Evolutionary conservation across 2,329 filamentous ascomycete species (phyloP).

Genomic region (Neofusicoccum umdonicola): DNA sequence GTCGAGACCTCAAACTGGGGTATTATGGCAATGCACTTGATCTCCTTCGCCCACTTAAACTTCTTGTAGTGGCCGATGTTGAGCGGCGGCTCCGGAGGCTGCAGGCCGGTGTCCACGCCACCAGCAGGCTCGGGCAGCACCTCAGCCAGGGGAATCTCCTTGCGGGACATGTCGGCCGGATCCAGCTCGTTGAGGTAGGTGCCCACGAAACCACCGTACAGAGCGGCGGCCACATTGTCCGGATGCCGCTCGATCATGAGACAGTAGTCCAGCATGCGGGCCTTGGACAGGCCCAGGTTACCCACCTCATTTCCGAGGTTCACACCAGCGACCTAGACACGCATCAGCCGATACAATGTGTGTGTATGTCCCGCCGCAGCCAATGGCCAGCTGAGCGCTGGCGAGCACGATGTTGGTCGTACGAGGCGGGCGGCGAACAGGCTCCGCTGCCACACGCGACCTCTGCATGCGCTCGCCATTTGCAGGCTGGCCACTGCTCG

Average conservation of each 20-base stretch:
- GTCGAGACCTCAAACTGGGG: slow-evolving; percentile 96
- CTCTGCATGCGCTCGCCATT: not conserved
- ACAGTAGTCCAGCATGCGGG: slow-evolving; percentile 89
- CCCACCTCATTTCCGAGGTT: slow-evolving; percentile 87
- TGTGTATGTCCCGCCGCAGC: not conserved
- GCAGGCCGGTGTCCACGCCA: slow-evolving; percentile 83
- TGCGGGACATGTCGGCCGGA: slow-evolving; percentile 82
- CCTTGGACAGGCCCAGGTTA: slow-evolving; percentile 70
- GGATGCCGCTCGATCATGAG: slow-evolving; percentile 77
- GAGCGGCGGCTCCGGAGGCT: slow-evolving; percentile 81
- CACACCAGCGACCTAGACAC: slow-evolving; percentile 69
- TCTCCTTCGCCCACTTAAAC: slow-evolving; percentile 89
- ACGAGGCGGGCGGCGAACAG: not conserved
- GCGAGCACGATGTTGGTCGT: not conserved
- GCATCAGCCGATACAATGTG: slow-evolving; percentile 12
- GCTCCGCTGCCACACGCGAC: not conserved
- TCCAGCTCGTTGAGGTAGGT: slow-evolving; percentile 92
- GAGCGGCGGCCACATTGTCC: slow-evolving; percentile 74
- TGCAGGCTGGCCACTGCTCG: not conserved
- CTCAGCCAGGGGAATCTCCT: slow-evolving; percentile 91
- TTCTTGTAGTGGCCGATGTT: slow-evolving; percentile 96
- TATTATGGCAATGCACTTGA: slow-evolving; percentile 96
- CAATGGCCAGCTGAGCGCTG: slow-evolving; percentile 2
- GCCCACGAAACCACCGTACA: slow-evolving; percentile 95
- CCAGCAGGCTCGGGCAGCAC: slow-evolving; percentile 88